phyloP scores from a whole-genome alignment of 176 grass and related monocot genomes.

The Phoenix dactylifera region DNA sequence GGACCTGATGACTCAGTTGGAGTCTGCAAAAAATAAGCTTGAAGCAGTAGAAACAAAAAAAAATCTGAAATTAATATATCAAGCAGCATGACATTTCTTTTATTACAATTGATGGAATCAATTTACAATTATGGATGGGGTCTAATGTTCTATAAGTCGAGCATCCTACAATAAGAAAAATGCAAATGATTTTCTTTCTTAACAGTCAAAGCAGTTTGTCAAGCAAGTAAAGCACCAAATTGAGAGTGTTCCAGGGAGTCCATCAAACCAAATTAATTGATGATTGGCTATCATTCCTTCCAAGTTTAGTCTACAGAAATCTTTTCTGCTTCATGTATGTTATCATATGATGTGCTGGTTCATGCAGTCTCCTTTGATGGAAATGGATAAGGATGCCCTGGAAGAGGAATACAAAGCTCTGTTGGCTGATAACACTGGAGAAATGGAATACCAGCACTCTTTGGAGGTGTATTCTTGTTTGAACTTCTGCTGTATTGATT shows the following conservation, averaged over 20 bases:
- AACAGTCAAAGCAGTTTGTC: slow-evolving; percentile 17
- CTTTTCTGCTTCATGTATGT: no score
- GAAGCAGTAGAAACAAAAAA: slow-evolving; percentile 59
- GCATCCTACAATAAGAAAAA: no score
- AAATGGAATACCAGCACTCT: no score
- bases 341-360: not conserved
- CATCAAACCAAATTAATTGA: not conserved
- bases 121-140: no score
- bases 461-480: no score
- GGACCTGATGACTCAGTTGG: slow-evolving; percentile 23
- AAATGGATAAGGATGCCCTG: slow-evolving; percentile 30
- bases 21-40: slow-evolving; percentile 36
- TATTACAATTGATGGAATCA: not conserved
- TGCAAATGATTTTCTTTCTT: not conserved
- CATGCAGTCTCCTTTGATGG: slow-evolving; percentile 38
- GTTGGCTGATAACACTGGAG: no score
- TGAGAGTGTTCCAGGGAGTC: slow-evolving; percentile 46
- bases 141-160: no score
- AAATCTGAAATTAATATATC: slow-evolving; percentile 30
- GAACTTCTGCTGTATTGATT: no score
- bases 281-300: no score
- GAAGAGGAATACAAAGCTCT: no score
- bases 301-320: no score
- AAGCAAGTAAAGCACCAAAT: slow-evolving; percentile 39
- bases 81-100: slow-evolving; percentile 34